Evolutionary conservation across 2,329 filamentous ascomycete species (phyloP), one percentile per base, ranked within the genome.

Genomic region (Aspergillus hiratsukae): DNA sequence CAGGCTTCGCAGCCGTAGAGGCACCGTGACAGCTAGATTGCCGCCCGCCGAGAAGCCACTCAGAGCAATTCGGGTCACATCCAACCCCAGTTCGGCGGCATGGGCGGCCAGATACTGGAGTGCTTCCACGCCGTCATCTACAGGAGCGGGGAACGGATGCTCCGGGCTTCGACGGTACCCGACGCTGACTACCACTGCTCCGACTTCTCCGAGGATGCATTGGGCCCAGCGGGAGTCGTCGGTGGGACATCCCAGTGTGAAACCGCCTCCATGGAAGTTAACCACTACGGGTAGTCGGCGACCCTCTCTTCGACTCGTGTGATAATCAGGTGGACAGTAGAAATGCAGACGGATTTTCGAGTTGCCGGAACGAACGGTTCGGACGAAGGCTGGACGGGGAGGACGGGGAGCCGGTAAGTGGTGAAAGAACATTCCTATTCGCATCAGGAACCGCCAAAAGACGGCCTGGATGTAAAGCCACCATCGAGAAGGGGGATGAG

Each of bases 391-490:
- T 2, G 86, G 85, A 31, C 74, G 76, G 1, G 85, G 83, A 5
- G 87, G 84, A 51, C 81, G 78, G 6, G 86, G 85, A 45, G 79
- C 74, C 1, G 86, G 82, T 57, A 86, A 73, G 54, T 80, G 81
- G 68, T 90, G 87, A 41, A 90, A 75, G 58, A 81, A 77, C 86
- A 89, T 89, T 66, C 86, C 87, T 55, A 89, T 80, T 56, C 78
- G 79, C 82, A 89, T 88, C 45, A 89, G 76, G 55, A 81, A 79
- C 52, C 88, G 81, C 86, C 86, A 89, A 69, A 86, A 81, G 28
- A 79, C 74, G 49, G 87, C 87, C 69, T 88, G 82, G 52, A 86
- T 63, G 54, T 81, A 80, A 10, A 90, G 80, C 66, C 84, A 80
- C 78, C 81, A 83, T 73, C 86, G 80, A 4, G 79, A 76, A 6